These are phyloP conservation scores for Wallacemonas sp. DNA, from an alignment of 208 protist genomes.

Conservation along the genomic window DNA sequence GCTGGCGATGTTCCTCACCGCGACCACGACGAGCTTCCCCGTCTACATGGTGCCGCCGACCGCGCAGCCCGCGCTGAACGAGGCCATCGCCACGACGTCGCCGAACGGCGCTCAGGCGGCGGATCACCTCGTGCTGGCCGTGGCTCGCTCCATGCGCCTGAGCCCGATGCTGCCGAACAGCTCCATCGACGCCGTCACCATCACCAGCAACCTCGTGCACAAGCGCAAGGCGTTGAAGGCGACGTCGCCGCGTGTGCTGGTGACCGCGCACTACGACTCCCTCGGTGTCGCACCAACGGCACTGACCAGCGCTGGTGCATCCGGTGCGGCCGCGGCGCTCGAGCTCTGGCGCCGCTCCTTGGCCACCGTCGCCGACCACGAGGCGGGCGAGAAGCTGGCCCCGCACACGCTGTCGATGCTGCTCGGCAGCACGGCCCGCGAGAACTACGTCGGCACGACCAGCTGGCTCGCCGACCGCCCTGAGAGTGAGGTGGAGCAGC, in stretches of 20 bases:
- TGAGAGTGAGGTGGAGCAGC: slow-evolving; percentile 55
- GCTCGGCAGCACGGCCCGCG: slow-evolving; percentile 67
- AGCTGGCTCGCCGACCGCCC: slow-evolving; percentile 48
- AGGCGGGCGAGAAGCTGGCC: background rate
- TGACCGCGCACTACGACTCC: slow-evolving; percentile 75
- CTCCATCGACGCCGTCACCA: slow-evolving; percentile 35
- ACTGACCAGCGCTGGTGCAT: slow-evolving; percentile 46
- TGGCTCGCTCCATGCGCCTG: slow-evolving; percentile 32
- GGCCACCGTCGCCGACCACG: slow-evolving; percentile 21
- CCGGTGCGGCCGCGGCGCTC: slow-evolving; percentile 60
- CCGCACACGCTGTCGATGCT: slow-evolving; percentile 56
- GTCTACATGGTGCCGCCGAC: slow-evolving; percentile 51
- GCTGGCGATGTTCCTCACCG: slow-evolving; percentile 36
- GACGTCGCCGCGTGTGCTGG: slow-evolving; percentile 43
- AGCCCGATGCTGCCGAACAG: slow-evolving; percentile 35
- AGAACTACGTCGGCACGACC: slow-evolving; percentile 74
- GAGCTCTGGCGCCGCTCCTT: slow-evolving; percentile 74
- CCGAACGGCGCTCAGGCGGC: slow-evolving; percentile 23
- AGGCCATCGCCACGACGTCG: background rate
- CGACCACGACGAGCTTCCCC: slow-evolving; percentile 28
- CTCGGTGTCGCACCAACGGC: slow-evolving; percentile 66
- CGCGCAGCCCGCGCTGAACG: background rate
- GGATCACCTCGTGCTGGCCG: slow-evolving; percentile 51
- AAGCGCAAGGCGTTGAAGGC: slow-evolving; percentile 31
- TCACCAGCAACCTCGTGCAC: slow-evolving; percentile 39